Evolutionary conservation across 2,329 filamentous ascomycete species (phyloP), one percentile per base, ranked within the genome.

Genomic region (Diaporthe citrichinensis): DNA sequence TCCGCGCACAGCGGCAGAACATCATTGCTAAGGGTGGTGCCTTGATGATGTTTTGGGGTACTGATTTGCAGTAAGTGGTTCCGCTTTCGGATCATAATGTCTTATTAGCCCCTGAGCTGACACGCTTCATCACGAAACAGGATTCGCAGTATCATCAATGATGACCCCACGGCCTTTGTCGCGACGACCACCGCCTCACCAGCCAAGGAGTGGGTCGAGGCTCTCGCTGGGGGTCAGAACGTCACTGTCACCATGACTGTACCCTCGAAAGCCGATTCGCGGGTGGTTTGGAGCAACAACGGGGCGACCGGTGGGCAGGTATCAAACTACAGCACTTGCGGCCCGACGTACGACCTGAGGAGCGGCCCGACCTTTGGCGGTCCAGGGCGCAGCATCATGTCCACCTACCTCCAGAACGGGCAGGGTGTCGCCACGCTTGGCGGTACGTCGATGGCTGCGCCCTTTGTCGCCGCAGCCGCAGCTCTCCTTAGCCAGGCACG

Each of bases 41-140:
- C 23, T 41, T 61, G 58, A 61, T 61, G 58, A 61, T 61, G 58
- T 61, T 41, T 41, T 61, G 58, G 58, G 58, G 58, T 17, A 61
- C 58, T 39, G 58, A 61, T 25, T 41, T 61, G 58, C 58, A 61
- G 58, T 61, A 41, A 61, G 58, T 61, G 14, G 34, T 25, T 12
- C 34, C 58, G 36, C 58, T 17, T 25, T 61, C 58, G 7, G 34
- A 25, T 61, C 34, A 61, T 15, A 9, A 15, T 14, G 12, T 4
- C 23, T 39, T 57, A 4, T 57, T 39, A 17, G 58, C 34, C 34
- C 34, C 23, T 12, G 5, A 39, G 23, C 58, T 61, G 34, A 61
- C 34, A 25, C 23, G 23, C 58, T 41, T 41, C 34, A 17, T 25
- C 34, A 9, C 34, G 51, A 15, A 53, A 53, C 10, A 59, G 57